These are phyloP conservation scores for Raphanus hybrid DNA, from an alignment of 441 rosid genomes.

Conservation along the genomic window DNA sequence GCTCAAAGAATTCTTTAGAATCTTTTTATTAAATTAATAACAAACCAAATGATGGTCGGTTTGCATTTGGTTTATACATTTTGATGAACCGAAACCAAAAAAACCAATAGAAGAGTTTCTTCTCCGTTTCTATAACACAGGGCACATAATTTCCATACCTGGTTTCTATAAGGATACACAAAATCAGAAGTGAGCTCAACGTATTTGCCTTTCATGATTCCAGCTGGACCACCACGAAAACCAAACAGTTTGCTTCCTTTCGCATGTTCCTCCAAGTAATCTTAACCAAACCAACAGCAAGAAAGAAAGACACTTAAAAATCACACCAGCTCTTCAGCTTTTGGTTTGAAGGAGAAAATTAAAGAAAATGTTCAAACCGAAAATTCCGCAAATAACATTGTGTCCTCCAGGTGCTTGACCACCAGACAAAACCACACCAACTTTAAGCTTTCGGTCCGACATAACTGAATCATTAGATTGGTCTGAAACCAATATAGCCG, in stretches of 20 bases:
- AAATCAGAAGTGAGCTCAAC: constrained; percentile 69
- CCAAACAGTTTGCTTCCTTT: constrained; percentile 86
- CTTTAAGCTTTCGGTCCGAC: constrained; percentile 62
- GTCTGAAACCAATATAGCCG: constrained; percentile 65
- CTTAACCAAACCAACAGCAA: constrained; percentile 42
- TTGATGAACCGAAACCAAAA: background rate
- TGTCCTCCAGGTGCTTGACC: constrained; percentile 99
- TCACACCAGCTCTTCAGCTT: background rate
- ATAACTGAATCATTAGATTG: constrained; percentile 25
- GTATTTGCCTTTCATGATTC: constrained; percentile 87
- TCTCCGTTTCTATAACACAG: background rate
- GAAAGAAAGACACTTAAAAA: background rate
- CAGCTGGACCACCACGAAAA: constrained; percentile 96
- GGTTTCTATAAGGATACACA: constrained; percentile 81
- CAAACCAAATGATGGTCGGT: background rate
- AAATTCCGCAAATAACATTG: constrained; percentile 94
- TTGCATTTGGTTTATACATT: background rate
- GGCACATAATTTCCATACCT: constrained; percentile 47
- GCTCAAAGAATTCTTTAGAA: background rate
- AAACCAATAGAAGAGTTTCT: background rate
- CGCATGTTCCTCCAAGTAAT: constrained; percentile 78
- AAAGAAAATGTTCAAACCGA: constrained; percentile 52
- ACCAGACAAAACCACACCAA: constrained; percentile 95
- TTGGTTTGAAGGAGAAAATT: background rate
- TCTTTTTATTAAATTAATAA: background rate